Evolutionary conservation across 2,329 filamentous ascomycete genomes (phyloP), one percentile per base, ranked within the genome.

Genomic region (Myriosclerotinia scirpicola): DNA sequence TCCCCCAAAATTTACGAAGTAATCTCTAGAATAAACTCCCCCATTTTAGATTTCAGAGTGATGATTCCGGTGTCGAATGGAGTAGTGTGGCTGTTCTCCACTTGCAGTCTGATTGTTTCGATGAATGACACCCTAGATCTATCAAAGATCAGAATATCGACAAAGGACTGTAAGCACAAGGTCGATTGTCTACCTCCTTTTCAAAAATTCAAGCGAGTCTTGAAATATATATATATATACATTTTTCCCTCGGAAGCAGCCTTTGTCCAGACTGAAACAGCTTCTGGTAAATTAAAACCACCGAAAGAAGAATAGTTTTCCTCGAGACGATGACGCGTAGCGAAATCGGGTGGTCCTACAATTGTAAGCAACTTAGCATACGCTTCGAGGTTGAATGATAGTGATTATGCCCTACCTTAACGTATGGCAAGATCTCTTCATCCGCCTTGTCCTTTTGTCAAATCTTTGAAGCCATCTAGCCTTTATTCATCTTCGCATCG

Each of bases 81-180:
- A n/a, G 48, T 52, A 50, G n/a, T 61, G 22, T 60, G n/a, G n/a
- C 58, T 61, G 14, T 26, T 50, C 58, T 61, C 34, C 58, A 50
- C 58, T 61, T 50, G 46, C 34, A 61, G 58, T 26, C 34, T 61
- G 34, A 14, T 36, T n/a, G 5, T 36, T 50, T 60, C 20, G 30
- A 36, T 26, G 12, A 50, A 48, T 14, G 30, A 40, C 26, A 6
- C 14, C 7, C 8, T 12, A 26, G 20, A 22, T 50, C n/a, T 48
- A 50, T 60, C 44, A 36, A 48, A 17, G 9, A 50, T 26, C 8
- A 11, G 42, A 22, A 36, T 12, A 36, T 59, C 26, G 30, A 36
- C 8, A 46, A 26, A 22, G 30, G 42, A 36, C 17, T 36, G 6
- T 15, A 48, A 38, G 36, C 4, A 60, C 44, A 22, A 26, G 38